Base-by-base conservation (phyloP, 2,329 filamentous ascomycete genomes). In the Cercospora zeae-maydis region DNA sequence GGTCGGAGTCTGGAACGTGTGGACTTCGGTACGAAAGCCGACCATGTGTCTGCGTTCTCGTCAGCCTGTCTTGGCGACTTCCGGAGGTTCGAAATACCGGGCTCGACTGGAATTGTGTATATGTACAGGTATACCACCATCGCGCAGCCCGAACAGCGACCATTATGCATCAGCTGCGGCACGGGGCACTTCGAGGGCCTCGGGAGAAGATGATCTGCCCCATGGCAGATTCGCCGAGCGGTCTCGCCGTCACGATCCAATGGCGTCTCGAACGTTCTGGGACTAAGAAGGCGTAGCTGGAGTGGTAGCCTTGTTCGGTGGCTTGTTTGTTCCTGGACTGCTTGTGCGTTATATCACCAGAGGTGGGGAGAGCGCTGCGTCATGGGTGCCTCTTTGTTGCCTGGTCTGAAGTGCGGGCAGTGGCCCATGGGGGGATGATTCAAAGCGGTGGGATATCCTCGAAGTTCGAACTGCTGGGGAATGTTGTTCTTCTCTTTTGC, bases 311-410 rank as follows among this genome's bases (percentile, higher is more conserved):
- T n/a, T n/a, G n/a, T n/a, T n/a, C n/a, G 42, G 11, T 30, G 19
- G 21, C 21, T 27, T 27, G 24, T 27, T 24, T 34, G 49, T 34
- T 19, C n/a, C n/a, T 19, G 30, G 4, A 7, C 27, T 8, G 30
- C 49, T 53, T 53, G 49, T 53, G n/a, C 31, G 49, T 10, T 34
- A n/a, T 21, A 53, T 53, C 49, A 53, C 49, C 49, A 53, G 49
- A 53, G 49, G 49, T 53, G 49, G 49, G 14, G 49, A 53, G 49
- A 53, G 27, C 9, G 10, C 19, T 34, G 49, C 27, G 49, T 53
- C 49, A 53, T 53, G 5, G 30, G 30, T 19, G 31, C n/a, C 21
- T 45, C 19, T 11, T 24, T 19, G 42, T 49, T 27, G 42, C 42
- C 42, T 49, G 21, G 27, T 21, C 42, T 49, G 42, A 49, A 30